phyloP scores from a whole-genome alignment of 331 rosid species.

The Stylosanthes scabra region DNA sequence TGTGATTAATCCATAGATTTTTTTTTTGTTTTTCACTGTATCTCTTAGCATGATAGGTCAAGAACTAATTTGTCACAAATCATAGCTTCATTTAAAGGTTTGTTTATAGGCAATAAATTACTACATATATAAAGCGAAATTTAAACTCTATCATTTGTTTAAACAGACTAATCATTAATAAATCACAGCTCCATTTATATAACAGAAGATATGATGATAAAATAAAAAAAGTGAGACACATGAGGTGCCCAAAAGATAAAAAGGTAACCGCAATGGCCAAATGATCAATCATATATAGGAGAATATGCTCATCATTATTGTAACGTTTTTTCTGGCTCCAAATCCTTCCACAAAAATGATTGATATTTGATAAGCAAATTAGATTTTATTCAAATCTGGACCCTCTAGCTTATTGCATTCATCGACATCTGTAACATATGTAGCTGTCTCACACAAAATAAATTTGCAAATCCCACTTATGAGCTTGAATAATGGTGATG shows the following conservation, averaged over 20 bases:
- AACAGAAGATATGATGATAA: too few species aligned
- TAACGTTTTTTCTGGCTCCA: too few species aligned
- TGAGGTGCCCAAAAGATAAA: conserved; percentile 38
- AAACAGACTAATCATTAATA: too few species aligned
- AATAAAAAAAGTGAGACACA: conserved; percentile 17
- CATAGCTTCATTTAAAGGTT: too few species aligned
- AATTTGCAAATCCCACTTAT: conserved; percentile 36
- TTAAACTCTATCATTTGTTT: too few species aligned
- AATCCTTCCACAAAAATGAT: conserved; percentile 33
- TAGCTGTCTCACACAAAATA: conserved; percentile 23
- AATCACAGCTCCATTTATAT: too few species aligned
- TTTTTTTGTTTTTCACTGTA: too few species aligned
- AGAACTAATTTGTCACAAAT: too few species aligned
- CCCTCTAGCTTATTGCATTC: background rate
- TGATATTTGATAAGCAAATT: conserved; percentile 48
- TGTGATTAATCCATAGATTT: too few species aligned
- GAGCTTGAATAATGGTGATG: background rate
- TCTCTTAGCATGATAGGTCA: too few species aligned
- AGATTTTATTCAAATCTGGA: conserved; percentile 45
- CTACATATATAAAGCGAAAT: too few species aligned
- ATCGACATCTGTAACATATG: conserved; percentile 9
- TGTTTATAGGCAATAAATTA: too few species aligned
- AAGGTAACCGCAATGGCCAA: conserved; percentile 19
- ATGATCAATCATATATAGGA: conserved; percentile 10
- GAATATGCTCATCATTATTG: conserved; percentile 6